Evolutionary conservation across 2,329 filamentous ascomycete genomes (phyloP), one percentile per base, ranked within the genome.

Genomic region (Trichoderma atrobrunneum): DNA sequence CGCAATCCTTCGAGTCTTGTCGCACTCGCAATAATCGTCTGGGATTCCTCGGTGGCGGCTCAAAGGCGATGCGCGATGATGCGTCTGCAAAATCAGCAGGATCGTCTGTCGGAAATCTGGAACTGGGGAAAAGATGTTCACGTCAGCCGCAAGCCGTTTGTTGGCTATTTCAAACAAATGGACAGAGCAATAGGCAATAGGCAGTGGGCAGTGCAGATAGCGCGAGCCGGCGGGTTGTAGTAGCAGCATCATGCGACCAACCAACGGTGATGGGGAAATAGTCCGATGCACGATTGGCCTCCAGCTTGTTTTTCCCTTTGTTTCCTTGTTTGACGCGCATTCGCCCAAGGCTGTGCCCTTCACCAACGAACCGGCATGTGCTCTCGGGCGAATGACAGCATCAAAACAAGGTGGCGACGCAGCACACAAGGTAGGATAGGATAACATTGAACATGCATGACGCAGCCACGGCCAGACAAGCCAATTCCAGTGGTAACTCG

Each of bases 21-120:
- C 75, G 60, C 18, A 26, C 32, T 39, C 26, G 65, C 73, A 76
- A 73, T 75, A 80, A 70, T 76, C 80, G 73, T 71, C 76, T 77
- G 14, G 81, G 79, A 69, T 82, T 83, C 77, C 79, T 79, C 28
- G 79, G 79, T 51, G 83, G 79, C 39, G 79, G 80, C 30, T 80
- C 74, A 72, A 78, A 36, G 16, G n/a, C 78, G 34, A 78, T 77
- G 11, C 81, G 75, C 67, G 80, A 73, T 16, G 62, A 64, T 48
- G 69, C n/a, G 18, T 28, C 63, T 54, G 30, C 16, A 28, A 43
- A 51, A 26, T 62, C 61, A 30, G 72, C 34, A 36, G 21, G 36
- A 39, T 51, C 56, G 54, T 36, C 36, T 32, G 36, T 60, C 30
- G 60, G 43, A n/a, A 36, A 63, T 69, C 64, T 72, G 68, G 26